phyloP scores from a whole-genome alignment of 2,329 filamentous ascomycete genomes.

The Colletotrichum abscissum region DNA sequence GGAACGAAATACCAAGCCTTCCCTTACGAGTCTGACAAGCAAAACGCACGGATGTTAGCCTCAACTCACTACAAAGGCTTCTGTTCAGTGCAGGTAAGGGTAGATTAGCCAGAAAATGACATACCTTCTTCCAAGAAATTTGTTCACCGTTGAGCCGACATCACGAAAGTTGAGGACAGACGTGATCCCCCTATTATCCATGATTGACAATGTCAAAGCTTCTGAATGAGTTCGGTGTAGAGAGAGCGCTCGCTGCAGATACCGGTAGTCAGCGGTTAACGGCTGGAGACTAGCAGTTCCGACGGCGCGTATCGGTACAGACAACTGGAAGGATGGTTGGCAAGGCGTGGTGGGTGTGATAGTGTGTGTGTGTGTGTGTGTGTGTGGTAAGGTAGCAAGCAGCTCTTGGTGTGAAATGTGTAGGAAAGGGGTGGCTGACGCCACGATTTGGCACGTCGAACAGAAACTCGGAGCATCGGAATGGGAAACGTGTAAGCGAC shows the following conservation, averaged over 20 bases:
- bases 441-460: constrained; percentile 4
- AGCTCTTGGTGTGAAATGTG: neutral
- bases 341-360: neutral
- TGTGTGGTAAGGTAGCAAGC: neutral
- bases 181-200: constrained; percentile 28
- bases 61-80: neutral
- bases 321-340: neutral
- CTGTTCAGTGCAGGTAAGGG: neutral
- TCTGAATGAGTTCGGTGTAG: neutral
- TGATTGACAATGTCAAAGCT: neutral
- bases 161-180: constrained; percentile 80
- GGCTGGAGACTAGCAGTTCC: neutral
- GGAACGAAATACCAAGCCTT: constrained; percentile 76
- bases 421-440: neutral
- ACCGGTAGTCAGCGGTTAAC: neutral
- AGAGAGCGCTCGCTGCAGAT: neutral
- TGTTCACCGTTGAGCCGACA: constrained; percentile 76
- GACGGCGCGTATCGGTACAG: neutral
- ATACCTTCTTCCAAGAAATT: constrained; percentile 65
- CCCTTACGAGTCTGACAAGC: constrained; percentile 58
- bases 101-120: constrained; percentile 32
- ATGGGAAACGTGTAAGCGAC: neutral
- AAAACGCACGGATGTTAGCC: neutral
- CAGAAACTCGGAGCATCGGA: neutral
- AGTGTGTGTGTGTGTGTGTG: neutral